These are phyloP conservation scores for Neurospora sp. DNA, from an alignment of 2,329 filamentous ascomycete genomes.

Conservation along the genomic window DNA sequence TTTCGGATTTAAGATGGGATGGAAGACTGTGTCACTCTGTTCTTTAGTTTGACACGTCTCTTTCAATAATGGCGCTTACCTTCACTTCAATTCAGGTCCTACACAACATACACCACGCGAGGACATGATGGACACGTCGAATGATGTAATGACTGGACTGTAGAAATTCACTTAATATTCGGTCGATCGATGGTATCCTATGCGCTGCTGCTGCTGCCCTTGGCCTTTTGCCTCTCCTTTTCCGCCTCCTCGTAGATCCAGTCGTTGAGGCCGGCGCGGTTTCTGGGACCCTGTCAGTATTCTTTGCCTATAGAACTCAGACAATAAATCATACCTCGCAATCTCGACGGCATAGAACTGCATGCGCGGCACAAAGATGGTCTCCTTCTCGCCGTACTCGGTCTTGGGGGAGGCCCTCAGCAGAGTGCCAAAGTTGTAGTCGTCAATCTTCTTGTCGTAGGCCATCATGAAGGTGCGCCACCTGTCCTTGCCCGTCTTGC, in stretches of 20 bases:
- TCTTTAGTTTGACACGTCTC: background rate
- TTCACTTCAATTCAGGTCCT: background rate
- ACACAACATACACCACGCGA: background rate
- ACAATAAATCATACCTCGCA: constrained; percentile 25
- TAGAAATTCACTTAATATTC: constrained; percentile 4
- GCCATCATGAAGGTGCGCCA: constrained; percentile 92
- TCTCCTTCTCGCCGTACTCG: constrained; percentile 82
- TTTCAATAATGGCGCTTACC: background rate
- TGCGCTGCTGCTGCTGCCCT: constrained; percentile 12
- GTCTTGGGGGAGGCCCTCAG: constrained; percentile 65
- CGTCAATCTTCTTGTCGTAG: constrained; percentile 91
- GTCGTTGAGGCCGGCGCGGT: constrained; percentile 83
- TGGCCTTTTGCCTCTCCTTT: constrained; percentile 35
- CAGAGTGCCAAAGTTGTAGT: constrained; percentile 98
- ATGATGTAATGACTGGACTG: background rate
- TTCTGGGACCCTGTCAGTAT: constrained; percentile 29
- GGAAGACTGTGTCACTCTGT: background rate
- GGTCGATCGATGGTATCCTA: constrained; percentile 4
- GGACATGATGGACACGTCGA: background rate
- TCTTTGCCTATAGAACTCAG: background rate
- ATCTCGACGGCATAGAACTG: constrained; percentile 48
- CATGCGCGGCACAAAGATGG: constrained; percentile 69
- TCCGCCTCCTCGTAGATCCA: constrained; percentile 89
- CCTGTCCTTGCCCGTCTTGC: constrained; percentile 83
- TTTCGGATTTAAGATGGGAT: background rate